Evolutionary conservation across 139 green algal genomes (phyloP).

Genomic region (Volvox africanus): DNA sequence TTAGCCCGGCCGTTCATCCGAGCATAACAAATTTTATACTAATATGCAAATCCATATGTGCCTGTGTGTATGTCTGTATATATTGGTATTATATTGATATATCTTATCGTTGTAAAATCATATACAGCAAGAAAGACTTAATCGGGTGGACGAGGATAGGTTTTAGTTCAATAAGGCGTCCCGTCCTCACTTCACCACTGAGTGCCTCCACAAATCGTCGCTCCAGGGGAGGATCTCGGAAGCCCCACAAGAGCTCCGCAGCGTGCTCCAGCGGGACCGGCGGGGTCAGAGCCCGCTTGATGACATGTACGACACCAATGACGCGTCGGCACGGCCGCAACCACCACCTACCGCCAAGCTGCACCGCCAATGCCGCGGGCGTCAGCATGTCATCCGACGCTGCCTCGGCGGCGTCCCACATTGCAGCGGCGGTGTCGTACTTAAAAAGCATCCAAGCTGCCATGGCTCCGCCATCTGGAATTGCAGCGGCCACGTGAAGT

Average conservation of each 20-base stretch:
- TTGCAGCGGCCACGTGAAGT: constrained; percentile 28
- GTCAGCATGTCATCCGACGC: not conserved
- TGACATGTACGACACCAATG: not conserved
- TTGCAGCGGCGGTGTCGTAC: constrained; percentile 12
- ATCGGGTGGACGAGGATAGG: too few relatives aligned
- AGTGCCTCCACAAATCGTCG: not conserved
- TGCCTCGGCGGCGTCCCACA: not conserved
- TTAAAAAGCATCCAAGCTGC: not conserved
- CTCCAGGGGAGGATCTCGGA: not conserved
- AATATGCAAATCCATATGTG: too few relatives aligned
- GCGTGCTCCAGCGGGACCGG: not conserved
- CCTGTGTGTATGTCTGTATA: too few relatives aligned
- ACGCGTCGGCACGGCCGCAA: not conserved
- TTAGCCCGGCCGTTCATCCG: too few relatives aligned
- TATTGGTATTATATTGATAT: too few relatives aligned
- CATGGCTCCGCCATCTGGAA: constrained; percentile 36
- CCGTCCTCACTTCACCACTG: not conserved
- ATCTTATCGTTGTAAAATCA: too few relatives aligned
- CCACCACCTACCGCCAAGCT: constrained; percentile 12
- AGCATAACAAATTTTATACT: too few relatives aligned
- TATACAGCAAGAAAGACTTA: too few relatives aligned
- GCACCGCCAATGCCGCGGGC: constrained; percentile 6
- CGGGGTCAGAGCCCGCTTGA: not conserved
- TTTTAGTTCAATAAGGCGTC: too few relatives aligned
- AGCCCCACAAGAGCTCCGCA: constrained; percentile 29